phyloP scores from a whole-genome alignment of 2,329 filamentous ascomycete species.

The Penicillium sp. region DNA sequence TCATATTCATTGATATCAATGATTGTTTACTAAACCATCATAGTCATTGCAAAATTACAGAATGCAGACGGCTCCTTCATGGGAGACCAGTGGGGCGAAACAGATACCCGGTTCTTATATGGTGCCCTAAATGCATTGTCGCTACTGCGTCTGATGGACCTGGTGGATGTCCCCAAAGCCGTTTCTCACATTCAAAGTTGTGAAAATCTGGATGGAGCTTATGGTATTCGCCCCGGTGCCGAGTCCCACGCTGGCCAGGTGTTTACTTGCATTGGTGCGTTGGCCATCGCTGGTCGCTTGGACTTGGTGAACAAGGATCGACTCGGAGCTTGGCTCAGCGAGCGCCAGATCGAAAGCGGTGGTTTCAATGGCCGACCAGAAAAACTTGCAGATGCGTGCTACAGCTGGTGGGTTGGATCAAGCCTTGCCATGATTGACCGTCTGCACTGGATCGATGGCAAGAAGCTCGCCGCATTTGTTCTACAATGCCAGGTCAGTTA shows the following conservation, averaged over 20 bases:
- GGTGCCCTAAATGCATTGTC: slow-evolving; percentile 87
- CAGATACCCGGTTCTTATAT: slow-evolving; percentile 92
- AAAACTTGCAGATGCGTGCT: slow-evolving; percentile 95
- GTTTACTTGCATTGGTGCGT: slow-evolving; percentile 85
- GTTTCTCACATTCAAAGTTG: slow-evolving; percentile 77
- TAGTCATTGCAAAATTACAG: slow-evolving; percentile 79
- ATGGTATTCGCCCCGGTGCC: slow-evolving; percentile 82
- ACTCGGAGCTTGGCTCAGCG: slow-evolving; percentile 85
- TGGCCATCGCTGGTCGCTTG: slow-evolving; percentile 78
- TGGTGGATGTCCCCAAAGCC: slow-evolving; percentile 77
- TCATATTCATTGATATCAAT: slow-evolving; percentile 6
- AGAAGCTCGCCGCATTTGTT: slow-evolving; percentile 78
- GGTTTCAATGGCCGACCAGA: slow-evolving; percentile 93
- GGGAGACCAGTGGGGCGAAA: slow-evolving; percentile 95
- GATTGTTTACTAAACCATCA: slow-evolving; percentile 19
- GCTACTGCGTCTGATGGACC: slow-evolving; percentile 68
- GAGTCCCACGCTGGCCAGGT: slow-evolving; percentile 96
- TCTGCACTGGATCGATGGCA: slow-evolving; percentile 88
- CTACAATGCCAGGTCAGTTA: slow-evolving; percentile 69
- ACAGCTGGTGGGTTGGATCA: slow-evolving; percentile 97
- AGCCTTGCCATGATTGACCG: slow-evolving; percentile 86
- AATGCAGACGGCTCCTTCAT: slow-evolving; percentile 85
- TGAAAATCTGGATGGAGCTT: slow-evolving; percentile 91
- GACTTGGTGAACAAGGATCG: slow-evolving; percentile 81
- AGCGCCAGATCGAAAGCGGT: slow-evolving; percentile 82